These are phyloP conservation scores for Leccinum ochraceum DNA, from an alignment of 768 basidiomycete genomes.

Conservation along the genomic window DNA sequence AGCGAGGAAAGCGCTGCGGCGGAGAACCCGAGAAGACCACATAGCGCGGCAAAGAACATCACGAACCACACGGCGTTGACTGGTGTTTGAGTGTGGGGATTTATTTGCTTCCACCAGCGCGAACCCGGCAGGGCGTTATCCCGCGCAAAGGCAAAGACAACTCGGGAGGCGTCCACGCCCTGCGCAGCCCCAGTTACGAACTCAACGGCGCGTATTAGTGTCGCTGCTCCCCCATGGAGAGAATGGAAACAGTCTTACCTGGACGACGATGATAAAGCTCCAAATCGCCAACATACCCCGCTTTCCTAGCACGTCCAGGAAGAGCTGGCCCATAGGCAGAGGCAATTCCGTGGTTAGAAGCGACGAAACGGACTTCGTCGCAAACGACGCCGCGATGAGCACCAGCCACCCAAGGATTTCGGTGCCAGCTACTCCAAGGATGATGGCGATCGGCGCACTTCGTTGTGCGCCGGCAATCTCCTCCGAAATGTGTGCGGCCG, in stretches of 20 bases:
- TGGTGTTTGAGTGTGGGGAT: conserved; percentile 60
- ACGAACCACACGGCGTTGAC: conserved; percentile 80
- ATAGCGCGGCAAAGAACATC: conserved; percentile 53
- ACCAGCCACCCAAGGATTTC: conserved; percentile 66
- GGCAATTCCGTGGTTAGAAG: conserved; percentile 53
- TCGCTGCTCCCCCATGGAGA: too few species aligned
- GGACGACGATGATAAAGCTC: conserved; percentile 68
- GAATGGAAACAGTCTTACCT: conserved; percentile 32
- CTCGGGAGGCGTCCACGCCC: conserved; percentile 72
- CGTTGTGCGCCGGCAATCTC: conserved; percentile 64
- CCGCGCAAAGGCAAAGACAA: conserved; percentile 73
- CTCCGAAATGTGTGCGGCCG: conserved; percentile 75
- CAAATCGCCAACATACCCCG: conserved; percentile 71
- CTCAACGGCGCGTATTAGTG: conserved; percentile 31
- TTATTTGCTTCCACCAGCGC: conserved; percentile 66
- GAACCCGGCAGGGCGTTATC: conserved; percentile 77
- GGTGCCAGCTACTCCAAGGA: conserved; percentile 61
- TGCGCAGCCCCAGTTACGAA: conserved; percentile 76
- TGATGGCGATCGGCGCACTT: conserved; percentile 69
- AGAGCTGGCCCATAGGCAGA: conserved; percentile 72
- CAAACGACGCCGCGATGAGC: conserved; percentile 65
- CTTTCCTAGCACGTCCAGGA: conserved; percentile 64
- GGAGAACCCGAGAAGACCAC: conserved; percentile 68
- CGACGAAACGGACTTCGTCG: conserved; percentile 42
- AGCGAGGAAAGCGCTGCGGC: conserved; percentile 61